Evolutionary conservation across 163 green algal species (phyloP), one percentile per base, ranked within the genome.

Genomic region (Chloromonas sp.): DNA sequence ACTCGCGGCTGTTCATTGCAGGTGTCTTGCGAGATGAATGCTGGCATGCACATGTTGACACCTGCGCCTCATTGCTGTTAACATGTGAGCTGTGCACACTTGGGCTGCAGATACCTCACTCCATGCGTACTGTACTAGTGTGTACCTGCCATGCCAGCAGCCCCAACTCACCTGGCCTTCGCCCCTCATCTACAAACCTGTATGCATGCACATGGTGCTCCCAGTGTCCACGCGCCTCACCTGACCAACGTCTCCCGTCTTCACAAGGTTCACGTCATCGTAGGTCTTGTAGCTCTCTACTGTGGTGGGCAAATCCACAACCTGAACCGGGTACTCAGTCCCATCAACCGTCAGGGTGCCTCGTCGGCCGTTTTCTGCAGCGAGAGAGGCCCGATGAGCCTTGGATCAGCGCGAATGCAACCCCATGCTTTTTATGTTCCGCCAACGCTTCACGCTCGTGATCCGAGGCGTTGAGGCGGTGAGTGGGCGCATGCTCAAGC

Each of bases 241-340:
- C 90, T 98, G 94, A 0, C 94, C 95, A 14, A 98, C 87, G 83
- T 98, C 95, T n/a, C 85, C 89, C 3, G 90, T 93, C 84, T 98
- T 98, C 8, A 98, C 94, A 81, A 98, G 89, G 90, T 98, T 96
- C n/a, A 92, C 86, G 66, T 98, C 95, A 80, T 98, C 94, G 60
- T 95, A 93, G 5, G 94, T 98, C 85, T 98, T 98, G 92, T 96
- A 98, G n/a, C 89, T 92, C 87, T 98, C 96, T 61, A 96, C 91
- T 2, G 97, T 88, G 5, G 88, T 94, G 2, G 96, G 96, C 57
- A 98, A 88, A 83, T 97, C 91, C 13, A 95, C 89, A 77, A 97
- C 87, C 1, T 85, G 83, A 0, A 96, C 89, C 0, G 87, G 86
- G 82, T 94, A 93, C 14, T 79, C 0, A 70, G 86, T 61, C 5